Evolutionary conservation across 108 stramenopile genomes (phyloP), one percentile per base, ranked within the genome.

Genomic region (Skeletonema grethae): DNA sequence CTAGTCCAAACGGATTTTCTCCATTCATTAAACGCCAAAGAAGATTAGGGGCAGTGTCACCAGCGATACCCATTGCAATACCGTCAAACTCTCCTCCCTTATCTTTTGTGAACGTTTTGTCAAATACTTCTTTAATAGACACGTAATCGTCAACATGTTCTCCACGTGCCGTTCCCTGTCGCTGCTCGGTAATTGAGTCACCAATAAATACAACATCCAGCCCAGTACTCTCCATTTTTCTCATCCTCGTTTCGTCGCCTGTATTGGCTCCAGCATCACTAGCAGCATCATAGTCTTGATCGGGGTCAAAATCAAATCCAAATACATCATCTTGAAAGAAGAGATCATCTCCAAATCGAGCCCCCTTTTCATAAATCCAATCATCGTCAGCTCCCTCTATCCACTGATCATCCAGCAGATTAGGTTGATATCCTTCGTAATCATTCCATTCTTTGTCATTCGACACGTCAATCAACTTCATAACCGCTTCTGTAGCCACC

Each of bases 11-110:
- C 5, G 88, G 90, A 65, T 87, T 69, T 61, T 92, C 91, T 7
- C 88, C 91, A 61, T 92, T 85, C 77, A 85, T 65, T 3, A 92
- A 80, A 18, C 91, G 74, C 91, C 91, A 92, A n/a, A 92, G 74
- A 2, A 92, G 63, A 65, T 89, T 88, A 18, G 82, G 63, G 1
- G 85, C 79, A 45, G 79, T 80, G 75, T 92, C 91, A 13, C 88
- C 91, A 6, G 82, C 56, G 55, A 92, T 88, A 12, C 91, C 91
- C 72, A 89, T 46, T 16, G 88, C 84, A 63, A 92, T 60, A 20
- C 80, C 88, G 38, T 87, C 75, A 61, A 83, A 79, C 5, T 82
- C 77, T 16, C 79, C 83, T 22, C 86, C 88, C 48, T 75, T 82
- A 22, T 74, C 77, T 41, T 56, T 76, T 8, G 64, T 81, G 67